phyloP scores from a whole-genome alignment of 1,139 yeast genomes.

The Diutina rugosa region DNA sequence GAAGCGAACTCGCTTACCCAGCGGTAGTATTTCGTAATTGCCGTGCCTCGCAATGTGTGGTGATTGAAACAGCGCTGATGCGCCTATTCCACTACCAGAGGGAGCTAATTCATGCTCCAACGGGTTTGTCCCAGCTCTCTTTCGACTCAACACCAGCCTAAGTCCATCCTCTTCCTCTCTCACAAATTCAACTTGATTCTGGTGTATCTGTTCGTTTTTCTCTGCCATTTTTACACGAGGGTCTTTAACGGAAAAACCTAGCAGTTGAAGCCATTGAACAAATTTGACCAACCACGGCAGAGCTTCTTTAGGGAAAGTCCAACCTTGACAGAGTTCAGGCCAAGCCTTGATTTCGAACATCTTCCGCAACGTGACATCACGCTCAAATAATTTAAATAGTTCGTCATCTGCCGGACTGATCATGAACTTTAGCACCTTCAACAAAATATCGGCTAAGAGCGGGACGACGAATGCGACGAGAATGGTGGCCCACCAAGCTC shows the following conservation, averaged over 20 bases:
- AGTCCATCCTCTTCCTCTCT: slow-evolving; percentile 5
- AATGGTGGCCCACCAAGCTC: slow-evolving; percentile 76
- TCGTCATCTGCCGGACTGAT: slow-evolving; percentile 67
- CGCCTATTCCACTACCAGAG: slow-evolving; percentile 30
- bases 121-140: slow-evolving; percentile 39
- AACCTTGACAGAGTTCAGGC: slow-evolving; percentile 65
- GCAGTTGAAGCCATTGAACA: slow-evolving; percentile 4
- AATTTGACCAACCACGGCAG: slow-evolving; percentile 4
- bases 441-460: slow-evolving; percentile 49
- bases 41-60: slow-evolving; percentile 13
- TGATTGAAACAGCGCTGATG: not conserved
- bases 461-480: slow-evolving; percentile 45
- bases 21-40: slow-evolving; percentile 49
- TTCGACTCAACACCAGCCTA: slow-evolving; percentile 21
- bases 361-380: slow-evolving; percentile 51
- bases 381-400: slow-evolving; percentile 64
- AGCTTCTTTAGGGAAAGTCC: slow-evolving; percentile 48
- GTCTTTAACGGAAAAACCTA: not conserved
- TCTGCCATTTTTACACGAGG: slow-evolving; percentile 2
- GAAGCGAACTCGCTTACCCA: slow-evolving; percentile 48
- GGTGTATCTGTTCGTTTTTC: slow-evolving; percentile 6
- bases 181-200: not conserved
- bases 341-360: slow-evolving; percentile 63
- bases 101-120: slow-evolving; percentile 35
- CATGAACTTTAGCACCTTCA: slow-evolving; percentile 43